These are phyloP conservation scores for Carpediemonas membranifera DNA, from an alignment of 78 protist genomes.

Conservation along the genomic window DNA sequence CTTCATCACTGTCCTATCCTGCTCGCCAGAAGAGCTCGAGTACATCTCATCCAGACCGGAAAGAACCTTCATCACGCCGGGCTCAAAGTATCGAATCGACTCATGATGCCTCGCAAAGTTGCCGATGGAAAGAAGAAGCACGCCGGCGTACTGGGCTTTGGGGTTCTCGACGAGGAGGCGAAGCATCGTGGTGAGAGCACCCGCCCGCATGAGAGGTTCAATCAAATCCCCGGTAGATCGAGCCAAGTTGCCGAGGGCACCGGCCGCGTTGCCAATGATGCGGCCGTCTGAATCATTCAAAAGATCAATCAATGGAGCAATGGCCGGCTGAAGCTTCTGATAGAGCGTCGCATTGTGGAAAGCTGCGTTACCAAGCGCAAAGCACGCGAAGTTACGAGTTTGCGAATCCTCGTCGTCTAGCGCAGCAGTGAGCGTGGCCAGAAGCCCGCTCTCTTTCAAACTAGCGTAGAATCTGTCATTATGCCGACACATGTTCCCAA, in stretches of 20 bases:
- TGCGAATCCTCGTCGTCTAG: conserved; percentile 36
- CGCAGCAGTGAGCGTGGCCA: not conserved
- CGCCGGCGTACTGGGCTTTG: too few species aligned
- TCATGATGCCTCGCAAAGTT: too few species aligned
- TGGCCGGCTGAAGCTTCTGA: conserved; percentile 4
- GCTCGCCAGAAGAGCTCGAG: too few species aligned
- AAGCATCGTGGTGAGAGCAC: too few species aligned
- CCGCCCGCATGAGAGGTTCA: not conserved
- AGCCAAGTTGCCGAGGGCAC: conserved; percentile 70
- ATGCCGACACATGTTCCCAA: conserved; percentile 70
- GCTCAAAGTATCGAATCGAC: too few species aligned
- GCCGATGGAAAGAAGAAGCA: too few species aligned
- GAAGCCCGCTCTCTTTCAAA: not conserved
- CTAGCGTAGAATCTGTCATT: conserved; percentile 43
- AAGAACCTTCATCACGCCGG: too few species aligned
- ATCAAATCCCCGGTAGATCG: conserved; percentile 34
- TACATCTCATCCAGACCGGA: too few species aligned
- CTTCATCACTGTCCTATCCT: too few species aligned
- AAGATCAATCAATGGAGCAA: conserved; percentile 26
- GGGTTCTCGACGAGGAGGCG: too few species aligned
- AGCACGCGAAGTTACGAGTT: conserved; percentile 69
- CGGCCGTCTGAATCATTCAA: too few species aligned
- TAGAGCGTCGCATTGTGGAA: conserved; percentile 51
- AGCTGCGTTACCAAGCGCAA: conserved; percentile 73
- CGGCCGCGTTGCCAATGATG: conserved; percentile 66